Evolutionary conservation across 441 rosid species (phyloP).

Genomic region (Lepidium campestre): DNA sequence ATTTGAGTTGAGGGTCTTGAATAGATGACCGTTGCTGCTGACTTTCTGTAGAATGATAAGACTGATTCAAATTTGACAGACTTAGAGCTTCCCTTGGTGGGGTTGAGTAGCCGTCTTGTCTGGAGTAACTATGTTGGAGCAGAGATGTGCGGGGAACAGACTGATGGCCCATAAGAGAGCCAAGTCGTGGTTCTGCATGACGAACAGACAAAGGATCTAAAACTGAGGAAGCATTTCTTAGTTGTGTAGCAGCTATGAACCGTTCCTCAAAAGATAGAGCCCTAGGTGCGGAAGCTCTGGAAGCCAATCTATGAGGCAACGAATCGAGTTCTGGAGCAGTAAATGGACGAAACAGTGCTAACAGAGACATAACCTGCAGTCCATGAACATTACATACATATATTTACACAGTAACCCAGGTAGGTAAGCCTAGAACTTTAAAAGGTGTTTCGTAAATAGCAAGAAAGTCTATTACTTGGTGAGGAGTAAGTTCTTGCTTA

Average conservation of each 20-base stretch:
- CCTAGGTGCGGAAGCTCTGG: slow-evolving; percentile 17
- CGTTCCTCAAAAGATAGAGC: slow-evolving; percentile 29
- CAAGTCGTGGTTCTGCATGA: slow-evolving; percentile 19
- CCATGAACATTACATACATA: neutral
- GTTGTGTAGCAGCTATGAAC: slow-evolving; percentile 28
- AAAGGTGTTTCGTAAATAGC: neutral
- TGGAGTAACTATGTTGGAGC: slow-evolving; percentile 22
- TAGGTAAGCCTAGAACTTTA: neutral
- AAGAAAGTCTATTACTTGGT: slow-evolving; percentile 34
- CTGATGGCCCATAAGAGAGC: slow-evolving; percentile 13
- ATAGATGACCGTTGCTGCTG: slow-evolving; percentile 27
- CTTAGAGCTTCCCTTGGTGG: slow-evolving; percentile 25
- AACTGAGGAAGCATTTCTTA: slow-evolving; percentile 18
- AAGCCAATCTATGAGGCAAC: slow-evolving; percentile 26
- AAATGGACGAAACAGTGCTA: slow-evolving; percentile 41
- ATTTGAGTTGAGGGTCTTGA: slow-evolving; percentile 31
- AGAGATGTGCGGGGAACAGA: slow-evolving; percentile 17
- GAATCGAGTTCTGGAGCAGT: slow-evolving; percentile 19
- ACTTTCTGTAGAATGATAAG: slow-evolving; percentile 21
- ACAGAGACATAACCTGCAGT: slow-evolving; percentile 38
- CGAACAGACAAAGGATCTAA: slow-evolving; percentile 24
- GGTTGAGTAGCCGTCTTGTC: slow-evolving; percentile 14
- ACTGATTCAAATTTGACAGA: slow-evolving; percentile 21
- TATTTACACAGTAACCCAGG: neutral
- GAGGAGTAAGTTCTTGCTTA: slow-evolving; percentile 41